Base-by-base conservation (phyloP, 2,329 filamentous ascomycete species). In the Fusarium camptoceras region DNA sequence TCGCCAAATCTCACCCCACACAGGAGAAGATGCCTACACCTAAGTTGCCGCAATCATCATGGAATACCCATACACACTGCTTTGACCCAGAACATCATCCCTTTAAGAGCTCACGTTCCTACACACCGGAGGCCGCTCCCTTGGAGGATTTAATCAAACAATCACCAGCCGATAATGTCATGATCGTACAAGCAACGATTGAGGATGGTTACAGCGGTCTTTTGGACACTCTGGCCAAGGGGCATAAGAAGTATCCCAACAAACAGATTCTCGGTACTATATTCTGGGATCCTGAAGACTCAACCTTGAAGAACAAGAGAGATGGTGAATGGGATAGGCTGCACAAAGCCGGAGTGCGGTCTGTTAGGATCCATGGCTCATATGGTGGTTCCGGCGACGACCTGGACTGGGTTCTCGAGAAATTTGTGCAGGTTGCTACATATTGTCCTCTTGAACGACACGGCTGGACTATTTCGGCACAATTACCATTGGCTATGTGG, bases 121-220 rank as follows among this genome's bases (percentile, higher is more conserved):
- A 64, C 8, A 62, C 58, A 12, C 42, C 60, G 11, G 31, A 62
- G 14, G 28, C 57, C 16, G 60, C 60, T 5, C 31, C 3, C 1
- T 11, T 48, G 6, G 2, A 39, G 1, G n/a, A 9, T 4, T 43
- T 63, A 0, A 18, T 64, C 4, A 3, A 44, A 6, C 41, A 55
- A n/a, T 62, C 48, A 8, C 43, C 24, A 5, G 27, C 42, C 0
- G 42, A 48, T 2, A 62, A 63, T 15, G 20, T 64, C 16, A 55
- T 64, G 58, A 31, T 64, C 5, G 48, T 64, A 7, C 60, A 64
- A 12, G 58, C 57, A 2, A 62, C 58, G 1, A 62, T 63, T 25
- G 57, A 63, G 5, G n/a, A 63, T 55, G 59, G 57, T 1, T 63
- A 37, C 9, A 10, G 15, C 8, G 59, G 59, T 2, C 30, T 63